These are phyloP conservation scores for Daedalea quercina DNA, from an alignment of 768 basidiomycete species.

Conservation along the genomic window DNA sequence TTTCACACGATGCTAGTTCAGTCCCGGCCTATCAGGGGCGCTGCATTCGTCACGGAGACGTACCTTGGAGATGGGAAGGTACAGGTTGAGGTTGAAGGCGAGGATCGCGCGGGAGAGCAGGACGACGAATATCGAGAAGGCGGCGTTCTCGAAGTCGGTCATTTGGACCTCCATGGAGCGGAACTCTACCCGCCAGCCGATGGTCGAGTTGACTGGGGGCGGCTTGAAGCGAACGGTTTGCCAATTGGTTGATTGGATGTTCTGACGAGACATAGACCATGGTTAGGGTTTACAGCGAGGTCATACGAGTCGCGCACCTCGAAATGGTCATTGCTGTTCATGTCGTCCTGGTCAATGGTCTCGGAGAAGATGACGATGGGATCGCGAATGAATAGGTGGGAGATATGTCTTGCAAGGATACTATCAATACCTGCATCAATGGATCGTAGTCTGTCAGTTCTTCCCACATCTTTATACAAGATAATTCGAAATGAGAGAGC, in stretches of 20 bases:
- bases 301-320: slow-evolving; percentile 47
- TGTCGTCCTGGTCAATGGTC: slow-evolving; percentile 88
- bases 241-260: slow-evolving; percentile 99
- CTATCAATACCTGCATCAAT: slow-evolving; percentile 67
- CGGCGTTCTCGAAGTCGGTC: slow-evolving; percentile 98
- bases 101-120: slow-evolving; percentile 92
- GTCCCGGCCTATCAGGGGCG: not conserved
- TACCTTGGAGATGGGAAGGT: slow-evolving; percentile 96
- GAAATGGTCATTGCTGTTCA: slow-evolving; percentile 86
- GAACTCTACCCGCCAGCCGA: slow-evolving; percentile 99
- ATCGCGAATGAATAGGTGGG: slow-evolving; percentile 96
- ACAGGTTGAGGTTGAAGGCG: slow-evolving; percentile 87
- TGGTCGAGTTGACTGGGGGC: slow-evolving; percentile 85
- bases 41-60: not conserved
- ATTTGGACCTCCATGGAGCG: slow-evolving; percentile 98
- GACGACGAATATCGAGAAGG: slow-evolving; percentile 92
- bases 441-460: not conserved
- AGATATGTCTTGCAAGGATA: slow-evolving; percentile 82
- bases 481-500: slow-evolving; percentile 14
- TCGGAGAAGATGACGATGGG: slow-evolving; percentile 94
- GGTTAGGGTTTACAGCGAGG: not conserved
- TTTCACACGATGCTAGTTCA: slow-evolving; percentile 22
- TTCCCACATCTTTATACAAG: not conserved
- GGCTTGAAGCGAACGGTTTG: slow-evolving; percentile 99
- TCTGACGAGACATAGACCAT: slow-evolving; percentile 37